Evolutionary conservation across 1,284 basidiomycete genomes (phyloP).

Genomic region (Ustilago tritici): DNA sequence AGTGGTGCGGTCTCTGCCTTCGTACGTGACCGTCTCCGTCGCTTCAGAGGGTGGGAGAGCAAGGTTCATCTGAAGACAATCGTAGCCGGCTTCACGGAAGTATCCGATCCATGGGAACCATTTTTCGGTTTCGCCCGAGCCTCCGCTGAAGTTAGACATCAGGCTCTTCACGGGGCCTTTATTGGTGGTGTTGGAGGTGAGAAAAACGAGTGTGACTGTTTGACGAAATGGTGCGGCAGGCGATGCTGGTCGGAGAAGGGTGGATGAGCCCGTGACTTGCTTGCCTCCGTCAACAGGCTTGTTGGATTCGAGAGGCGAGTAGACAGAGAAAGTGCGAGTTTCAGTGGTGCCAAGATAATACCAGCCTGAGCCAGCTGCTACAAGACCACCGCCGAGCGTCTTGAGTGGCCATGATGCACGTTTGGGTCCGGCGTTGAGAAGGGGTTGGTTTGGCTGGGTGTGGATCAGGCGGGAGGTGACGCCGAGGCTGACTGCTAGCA

Average conservation of each 20-base stretch:
- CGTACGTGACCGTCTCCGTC: not conserved
- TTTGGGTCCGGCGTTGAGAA: not conserved
- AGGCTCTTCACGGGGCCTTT: constrained; percentile 31
- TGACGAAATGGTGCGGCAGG: constrained; percentile 40
- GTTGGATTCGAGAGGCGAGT: constrained; percentile 27
- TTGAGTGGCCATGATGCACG: constrained; percentile 24
- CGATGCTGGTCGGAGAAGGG: constrained; percentile 34
- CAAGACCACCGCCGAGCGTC: constrained; percentile 30
- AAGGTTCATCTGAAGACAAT: constrained; percentile 52
- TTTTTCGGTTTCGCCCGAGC: constrained; percentile 17
- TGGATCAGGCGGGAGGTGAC: constrained; percentile 9
- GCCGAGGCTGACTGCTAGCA: constrained; percentile 1
- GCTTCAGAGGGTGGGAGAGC: constrained; percentile 8
- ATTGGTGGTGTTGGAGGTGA: constrained; percentile 19
- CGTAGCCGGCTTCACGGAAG: constrained; percentile 50
- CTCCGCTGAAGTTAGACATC: constrained; percentile 25
- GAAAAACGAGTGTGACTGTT: constrained; percentile 38
- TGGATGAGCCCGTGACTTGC: constrained; percentile 21
- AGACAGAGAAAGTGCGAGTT: constrained; percentile 13
- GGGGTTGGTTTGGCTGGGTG: constrained; percentile 4
- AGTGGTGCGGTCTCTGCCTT: not conserved
- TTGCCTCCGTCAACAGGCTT: not conserved
- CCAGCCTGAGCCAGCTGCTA: constrained; percentile 32
- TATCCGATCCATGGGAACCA: constrained; percentile 54
- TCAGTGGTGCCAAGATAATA: constrained; percentile 9